Base-by-base conservation (phyloP, 2,329 filamentous ascomycete species). In the Penicillium sp. region DNA sequence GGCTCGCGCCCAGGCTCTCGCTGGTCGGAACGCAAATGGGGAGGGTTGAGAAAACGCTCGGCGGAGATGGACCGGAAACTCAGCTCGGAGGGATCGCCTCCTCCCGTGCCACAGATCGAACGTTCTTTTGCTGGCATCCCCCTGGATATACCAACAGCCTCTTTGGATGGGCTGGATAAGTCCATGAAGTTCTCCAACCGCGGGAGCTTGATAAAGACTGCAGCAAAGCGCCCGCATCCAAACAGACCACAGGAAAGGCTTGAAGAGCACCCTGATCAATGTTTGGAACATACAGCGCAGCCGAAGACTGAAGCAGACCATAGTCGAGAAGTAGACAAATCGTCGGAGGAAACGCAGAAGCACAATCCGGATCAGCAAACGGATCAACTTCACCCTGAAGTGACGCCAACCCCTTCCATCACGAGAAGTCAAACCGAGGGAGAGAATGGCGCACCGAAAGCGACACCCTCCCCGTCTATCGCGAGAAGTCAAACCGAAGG, bases 101-200 rank as follows among this genome's bases (percentile, higher is more conserved):
- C 71, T 16, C 71, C 71, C 29, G 65, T 71, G 31, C 67, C 70
- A 31, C 67, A 57, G n/a, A 66, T 68, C 21, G 66, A 72, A 46
- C 53, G 61, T 5, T 62, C 70, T 1, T 83, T 82, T 64, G 72
- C 74, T 50, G 76, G 76, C 39, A 78, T 85, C 40, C 76, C 80
- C 38, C 76, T 83, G 57, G 74, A 81, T 56, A 84, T 86, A 53
- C 83, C 84, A 4, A 79, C 77, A 3, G 76, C 76, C 34, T 76
- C 73, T 50, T 76, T 84, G 44, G 81, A 81, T 53, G 81, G 81
- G 38, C 68, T 86, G 50, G 75, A 75, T 14, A 75, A 77, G 48
- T 76, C 79, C 39, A 70, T 87, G 57, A 77, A 80, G 43, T 87
- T 87, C 61, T 85, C 83, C 11, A 83, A 81, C 52, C 74, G 83